Evolutionary conservation across 2,329 filamentous ascomycete species (phyloP).

Genomic region (Periglandula ipomoeae): DNA sequence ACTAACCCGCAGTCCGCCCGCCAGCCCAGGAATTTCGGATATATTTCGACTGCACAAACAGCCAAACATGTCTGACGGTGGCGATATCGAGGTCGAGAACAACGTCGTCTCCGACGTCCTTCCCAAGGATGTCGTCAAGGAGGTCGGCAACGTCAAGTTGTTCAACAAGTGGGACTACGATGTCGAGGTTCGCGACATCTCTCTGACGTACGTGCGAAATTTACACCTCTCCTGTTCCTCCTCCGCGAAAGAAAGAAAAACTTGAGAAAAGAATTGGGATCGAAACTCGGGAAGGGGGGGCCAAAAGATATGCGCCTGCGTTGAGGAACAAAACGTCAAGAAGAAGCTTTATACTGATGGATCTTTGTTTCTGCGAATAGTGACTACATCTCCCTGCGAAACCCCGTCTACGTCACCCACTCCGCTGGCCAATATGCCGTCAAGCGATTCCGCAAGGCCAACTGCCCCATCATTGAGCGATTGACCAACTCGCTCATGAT

Average conservation of each 20-base stretch:
- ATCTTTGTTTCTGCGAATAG: slow-evolving; percentile 38
- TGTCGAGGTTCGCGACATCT: slow-evolving; percentile 99
- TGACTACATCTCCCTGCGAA: slow-evolving; percentile 99
- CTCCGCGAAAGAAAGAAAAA: not conserved
- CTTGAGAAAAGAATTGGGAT: not conserved
- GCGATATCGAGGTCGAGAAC: slow-evolving; percentile 87
- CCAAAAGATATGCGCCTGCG: too few species aligned
- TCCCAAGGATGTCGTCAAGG: slow-evolving; percentile 83
- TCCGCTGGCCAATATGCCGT: slow-evolving; percentile 96
- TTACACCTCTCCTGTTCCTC: not conserved
- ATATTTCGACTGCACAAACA: slow-evolving; percentile 28
- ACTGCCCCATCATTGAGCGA: slow-evolving; percentile 99
- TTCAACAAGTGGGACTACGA: slow-evolving; percentile 99
- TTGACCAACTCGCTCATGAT: slow-evolving; percentile 99
- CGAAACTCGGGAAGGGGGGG: too few species aligned
- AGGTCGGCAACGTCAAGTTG: slow-evolving; percentile 89
- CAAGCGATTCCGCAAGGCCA: slow-evolving; percentile 99
- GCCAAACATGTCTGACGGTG: slow-evolving; percentile 81
- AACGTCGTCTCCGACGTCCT: slow-evolving; percentile 69
- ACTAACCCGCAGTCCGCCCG: slow-evolving; percentile 28
- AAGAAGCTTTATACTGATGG: slow-evolving; percentile 21
- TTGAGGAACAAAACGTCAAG: not conserved
- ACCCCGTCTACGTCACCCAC: slow-evolving; percentile 98
- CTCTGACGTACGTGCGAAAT: slow-evolving; percentile 70
- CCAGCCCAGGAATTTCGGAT: slow-evolving; percentile 26